Evolutionary conservation across 2,329 filamentous ascomycete species (phyloP), one percentile per base, ranked within the genome.

Genomic region (Nigrograna mackinnonii): DNA sequence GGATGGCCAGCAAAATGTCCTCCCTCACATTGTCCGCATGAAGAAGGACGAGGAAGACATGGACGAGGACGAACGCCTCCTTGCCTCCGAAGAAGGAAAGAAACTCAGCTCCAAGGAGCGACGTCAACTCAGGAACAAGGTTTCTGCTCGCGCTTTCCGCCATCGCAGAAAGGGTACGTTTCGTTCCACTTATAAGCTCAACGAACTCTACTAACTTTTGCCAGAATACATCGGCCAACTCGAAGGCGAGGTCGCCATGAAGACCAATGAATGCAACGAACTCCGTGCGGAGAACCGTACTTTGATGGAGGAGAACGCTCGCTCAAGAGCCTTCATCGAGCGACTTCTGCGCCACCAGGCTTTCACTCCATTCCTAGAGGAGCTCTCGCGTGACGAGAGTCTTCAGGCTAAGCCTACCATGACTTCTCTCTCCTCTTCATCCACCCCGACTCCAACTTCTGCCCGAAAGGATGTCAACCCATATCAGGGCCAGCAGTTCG

Each of bases 101-200:
- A 96, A 96, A 77, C 81, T 99, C n/a, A 94, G 86, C 72, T 95
- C 90, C 78, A 97, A 97, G 75, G 91, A 97, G 73, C 86, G 94
- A 47, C 86, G 94, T 55, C 94, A 97, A 71, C 80, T 99, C n/a
- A 84, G 94, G 52, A 99, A 99, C 81, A 99, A 99, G 75, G 94
- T 99, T 4, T 99, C 94, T 31, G 94, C 94, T 49, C 89, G 94
- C 56, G 92, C 92, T 38, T 99, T 99, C 84, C 87, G 94, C 43
- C 96, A 91, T n/a, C 81, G 94, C 59, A 87, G 94, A 79, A 99
- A 99, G 80, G 92, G 92, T 96, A 84, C 78, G 80, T 64, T 28
- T 34, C 26, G 33, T 19, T 3, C 35, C 16, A 37, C 13, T 6
- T n/a, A 12, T 16, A 14, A 35, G 16, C 20, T 28, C 19, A 17